Base-by-base conservation (phyloP, 352 stramenopile species). In the Albugo candida region DNA sequence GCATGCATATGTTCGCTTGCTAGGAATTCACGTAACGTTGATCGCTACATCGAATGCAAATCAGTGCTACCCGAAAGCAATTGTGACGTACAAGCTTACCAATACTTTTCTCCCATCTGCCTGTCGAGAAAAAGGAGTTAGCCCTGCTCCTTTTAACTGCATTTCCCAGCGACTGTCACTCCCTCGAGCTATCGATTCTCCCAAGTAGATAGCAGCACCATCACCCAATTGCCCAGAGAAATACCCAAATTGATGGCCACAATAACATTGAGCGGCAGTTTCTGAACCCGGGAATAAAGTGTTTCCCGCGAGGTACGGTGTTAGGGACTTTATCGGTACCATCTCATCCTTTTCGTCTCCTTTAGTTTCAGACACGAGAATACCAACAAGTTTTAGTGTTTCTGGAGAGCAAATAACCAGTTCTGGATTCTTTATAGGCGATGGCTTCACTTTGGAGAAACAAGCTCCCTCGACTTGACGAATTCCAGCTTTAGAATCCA, bases 11-110 rank as follows among this genome's bases (percentile, higher is more conserved):
- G 81, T 63, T 98, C 93, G 50, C 73, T 95, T 11, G 84, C 92
- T 3, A 99, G 61, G 55, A 98, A 98, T 73, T 99, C 95, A 40
- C 95, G 73, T 51, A 98, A 76, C 24, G 83, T 96, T 2, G 87
- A 97, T 38, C 94, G 66, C 34, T 96, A 58, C 13, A 48, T 20
- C 11, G 18, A 36, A 55, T 14, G 16, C 3, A 41, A 17, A 49
- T 19, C 20, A 52, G 36, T 24, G 55, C 36, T 6, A 38, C 13
- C 16, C n/a, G 48, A 17, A 38, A 39, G 16, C 47, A 24, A 0
- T 3, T 31, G 18, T 47, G n/a, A 5, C 11, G 21, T 37, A 51
- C 8, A 3, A 8, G 24, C 45, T 13, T 31, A 70, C 48, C 37
- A 84, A 51, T 19, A 91, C 91, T 54, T 95, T 95, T 18, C 94